These are phyloP conservation scores for Tolypocladium cylindrosporum DNA, from an alignment of 2,329 filamentous ascomycete genomes.

Conservation along the genomic window DNA sequence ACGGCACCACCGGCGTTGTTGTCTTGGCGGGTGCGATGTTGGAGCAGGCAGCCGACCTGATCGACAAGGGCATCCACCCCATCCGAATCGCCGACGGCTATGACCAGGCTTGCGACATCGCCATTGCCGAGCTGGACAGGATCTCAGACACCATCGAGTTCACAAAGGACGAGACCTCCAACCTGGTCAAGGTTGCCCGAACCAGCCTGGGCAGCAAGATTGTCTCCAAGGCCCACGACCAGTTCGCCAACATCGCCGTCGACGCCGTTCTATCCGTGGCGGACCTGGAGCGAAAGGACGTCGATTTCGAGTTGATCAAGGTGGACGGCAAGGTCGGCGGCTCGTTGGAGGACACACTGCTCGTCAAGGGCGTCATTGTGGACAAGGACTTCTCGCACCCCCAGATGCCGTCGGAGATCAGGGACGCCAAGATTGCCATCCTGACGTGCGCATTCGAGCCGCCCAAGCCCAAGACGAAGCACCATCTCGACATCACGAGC, in stretches of 20 bases:
- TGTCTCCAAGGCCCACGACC: constrained; percentile 96
- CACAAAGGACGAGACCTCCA: constrained; percentile 65
- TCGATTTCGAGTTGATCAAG: constrained; percentile 98
- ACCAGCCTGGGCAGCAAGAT: constrained; percentile 98
- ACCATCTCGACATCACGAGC: constrained; percentile 93
- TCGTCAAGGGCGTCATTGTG: constrained; percentile 96
- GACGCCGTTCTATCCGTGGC: constrained; percentile 95
- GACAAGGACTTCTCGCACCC: constrained; percentile 99
- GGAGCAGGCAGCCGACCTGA: constrained; percentile 93
- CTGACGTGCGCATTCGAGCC: constrained; percentile 97
- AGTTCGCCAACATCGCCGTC: constrained; percentile 94
- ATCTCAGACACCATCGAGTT: constrained; percentile 92
- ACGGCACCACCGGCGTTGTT: constrained; percentile 95
- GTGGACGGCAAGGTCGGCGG: constrained; percentile 98
- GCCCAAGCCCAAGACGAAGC: constrained; percentile 99
- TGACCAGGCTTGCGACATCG: constrained; percentile 94
- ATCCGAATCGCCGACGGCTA: constrained; percentile 98
- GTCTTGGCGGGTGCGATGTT: constrained; percentile 89
- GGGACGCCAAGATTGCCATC: constrained; percentile 93
- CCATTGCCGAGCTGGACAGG: constrained; percentile 80
- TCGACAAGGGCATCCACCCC: constrained; percentile 99
- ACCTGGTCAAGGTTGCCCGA: constrained; percentile 88
- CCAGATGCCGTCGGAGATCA: constrained; percentile 94
- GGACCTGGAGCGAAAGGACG: constrained; percentile 90
- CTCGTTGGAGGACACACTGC: constrained; percentile 79